Base-by-base conservation (phyloP, 2,329 filamentous ascomycete species). In the Aaosphaeria arxii region DNA sequence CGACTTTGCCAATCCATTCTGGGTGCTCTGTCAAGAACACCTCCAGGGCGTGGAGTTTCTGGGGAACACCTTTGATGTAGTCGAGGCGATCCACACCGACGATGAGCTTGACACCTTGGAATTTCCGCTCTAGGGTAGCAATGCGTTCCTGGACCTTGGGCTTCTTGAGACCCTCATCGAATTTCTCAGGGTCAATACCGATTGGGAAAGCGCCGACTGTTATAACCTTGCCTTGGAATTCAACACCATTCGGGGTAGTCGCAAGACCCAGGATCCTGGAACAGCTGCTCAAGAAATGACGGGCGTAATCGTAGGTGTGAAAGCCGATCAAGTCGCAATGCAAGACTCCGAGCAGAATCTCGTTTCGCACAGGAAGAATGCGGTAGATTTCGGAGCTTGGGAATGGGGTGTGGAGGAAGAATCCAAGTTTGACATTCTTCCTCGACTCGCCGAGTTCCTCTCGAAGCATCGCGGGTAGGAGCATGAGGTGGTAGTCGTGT, bases 261-360 rank as follows among this genome's bases (percentile, higher is more conserved):
- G 83, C 76, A 1, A 87, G 83, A 54, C 81, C 83, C 78, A 96
- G 79, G 57, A 97, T 94, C 56, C 92, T 87, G n/a, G 91, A 92
- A 74, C 94, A 97, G 67, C 89, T 92, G 74, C 91, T 96, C 57
- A 99, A 75, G 75, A 97, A 99, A 73, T 99, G 94, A 45, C 94
- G 83, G n/a, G 91, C 92, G 66, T 99, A 99, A 74, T 97, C 92
- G 75, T 96, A 97, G 30, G 94, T 99, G 73, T 99, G 94, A 77
- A 99, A 97, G 31, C 94, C 94, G 65, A 97, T 90, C 50, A 99
- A 77, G 68, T 97, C 94, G 75, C 92, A 96, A 68, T 95, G 88
- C 32, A 99, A 79, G 36, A 97, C 84, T 47, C 94, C 91, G 43
- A 87, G 80, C 40, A 99, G 81, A 44, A 97, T 85, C 62, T 90